Base-by-base conservation (phyloP, 371 early-diverging fungal species). In the Syncephalastrum racemosum region DNA sequence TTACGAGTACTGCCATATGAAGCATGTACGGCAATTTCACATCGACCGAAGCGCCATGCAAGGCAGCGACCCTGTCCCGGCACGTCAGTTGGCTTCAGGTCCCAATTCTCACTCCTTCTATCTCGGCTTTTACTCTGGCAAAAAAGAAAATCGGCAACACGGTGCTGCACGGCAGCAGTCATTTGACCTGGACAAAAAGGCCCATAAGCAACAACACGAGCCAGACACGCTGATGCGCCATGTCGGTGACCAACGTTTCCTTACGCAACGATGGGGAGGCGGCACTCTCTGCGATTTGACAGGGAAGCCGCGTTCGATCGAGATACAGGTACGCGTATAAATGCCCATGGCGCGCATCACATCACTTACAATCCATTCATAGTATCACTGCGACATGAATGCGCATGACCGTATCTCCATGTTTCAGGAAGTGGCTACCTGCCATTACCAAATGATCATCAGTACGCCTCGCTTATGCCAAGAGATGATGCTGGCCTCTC, bases 271-370 rank as follows among this genome's bases (percentile, higher is more conserved):
- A 22, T 92, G 89, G 91, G 67, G 67, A 1, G 80, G 81, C 31
- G 94, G 94, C 23, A 84, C 88, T 5, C 36, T 70, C 15, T 93
- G 94, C 58, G 90, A 91, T 56, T 44, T 87, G 4, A 93, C 90
- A 1, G 75, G 80, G 2, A 77, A 75, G 54, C 86, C 82, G 24
- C 80, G 94, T 25, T 70, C 71, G 1, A 74, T 90, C 22, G 88
- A 91, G 57, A 73, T 93, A 14, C 90, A 90, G 63, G 82, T 82
- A 67, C 45, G 45, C 31, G 20, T 41, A 44, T 51, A 12, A 54
- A 55, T 31, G 2, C 10, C 36, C 36, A 3, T 31, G 5, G 10
- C 36, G 12, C 12, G 1, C 36, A 31, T 7, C 36, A 31, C 36
- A 5, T 31, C 5, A 31, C 48, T 50, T 25, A 54, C 27, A 46